Percentiles rank a stretch among this genome's conserved stretches.
phyloP scores from a whole-genome alignment of 345 rosid genomes.

The Euphorbia peplus region DNA sequence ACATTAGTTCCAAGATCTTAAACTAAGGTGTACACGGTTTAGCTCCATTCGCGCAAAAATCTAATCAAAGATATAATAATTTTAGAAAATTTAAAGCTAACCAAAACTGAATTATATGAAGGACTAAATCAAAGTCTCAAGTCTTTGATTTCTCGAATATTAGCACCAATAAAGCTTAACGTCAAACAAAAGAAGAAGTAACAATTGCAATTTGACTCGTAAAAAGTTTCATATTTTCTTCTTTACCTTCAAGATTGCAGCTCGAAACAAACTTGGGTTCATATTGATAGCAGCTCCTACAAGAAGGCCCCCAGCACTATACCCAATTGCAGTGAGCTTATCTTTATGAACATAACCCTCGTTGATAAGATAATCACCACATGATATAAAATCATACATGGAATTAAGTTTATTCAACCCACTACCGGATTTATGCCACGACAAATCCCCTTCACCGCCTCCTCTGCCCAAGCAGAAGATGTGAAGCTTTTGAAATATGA shows the following conservation, averaged over 20 bases:
- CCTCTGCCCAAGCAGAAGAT: conserved; percentile 43
- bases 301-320: conserved; percentile 78
- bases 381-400: conserved; percentile 57
- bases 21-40: neutral
- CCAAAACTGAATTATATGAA: no score
- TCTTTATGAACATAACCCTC: conserved; percentile 64
- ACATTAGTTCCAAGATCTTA: conserved; percentile 9
- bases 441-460: conserved; percentile 53
- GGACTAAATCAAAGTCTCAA: no score
- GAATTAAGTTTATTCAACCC: conserved; percentile 63
- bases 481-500: neutral
- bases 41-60: no score
- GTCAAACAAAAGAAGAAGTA: neutral
- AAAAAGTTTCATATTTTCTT: neutral
- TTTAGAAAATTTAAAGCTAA: no score
- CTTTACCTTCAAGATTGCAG: conserved; percentile 74
- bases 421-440: conserved; percentile 81
- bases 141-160: no score
- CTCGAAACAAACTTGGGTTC: conserved; percentile 57
- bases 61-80: no score
- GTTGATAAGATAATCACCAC: conserved; percentile 53
- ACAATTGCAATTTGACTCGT: neutral
- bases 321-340: conserved; percentile 62
- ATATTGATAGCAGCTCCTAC: conserved; percentile 73
- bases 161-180: no score